phyloP scores from a whole-genome alignment of 1,139 yeast genomes.

The Groenewaldozyma sp. region DNA sequence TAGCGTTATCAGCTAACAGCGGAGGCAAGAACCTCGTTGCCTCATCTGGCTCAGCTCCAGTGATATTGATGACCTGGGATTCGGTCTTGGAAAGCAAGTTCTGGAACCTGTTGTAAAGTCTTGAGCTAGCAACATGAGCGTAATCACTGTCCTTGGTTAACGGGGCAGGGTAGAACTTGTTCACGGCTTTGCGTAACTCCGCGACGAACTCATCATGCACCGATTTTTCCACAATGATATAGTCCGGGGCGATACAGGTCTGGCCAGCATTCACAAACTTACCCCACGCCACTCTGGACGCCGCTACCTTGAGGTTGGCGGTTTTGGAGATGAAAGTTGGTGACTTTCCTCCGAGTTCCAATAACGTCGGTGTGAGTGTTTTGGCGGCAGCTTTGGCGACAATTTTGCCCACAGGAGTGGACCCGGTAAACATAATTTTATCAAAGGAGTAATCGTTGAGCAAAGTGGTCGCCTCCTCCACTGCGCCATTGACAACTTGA shows the following conservation, averaged over 20 bases:
- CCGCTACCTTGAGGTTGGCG: slow-evolving; percentile 39
- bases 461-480: slow-evolving; percentile 58
- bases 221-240: slow-evolving; percentile 54
- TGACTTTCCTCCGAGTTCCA: slow-evolving; percentile 89
- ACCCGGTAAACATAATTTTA: slow-evolving; percentile 83
- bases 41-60: slow-evolving; percentile 3
- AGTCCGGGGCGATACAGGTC: slow-evolving; percentile 86
- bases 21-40: slow-evolving; percentile 55
- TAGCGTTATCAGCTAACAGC: slow-evolving; percentile 54
- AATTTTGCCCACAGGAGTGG: slow-evolving; percentile 63
- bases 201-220: slow-evolving; percentile 46
- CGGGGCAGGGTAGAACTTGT: slow-evolving; percentile 38
- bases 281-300: slow-evolving; percentile 69
- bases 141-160: slow-evolving; percentile 30
- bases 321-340: slow-evolving; percentile 64
- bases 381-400: slow-evolving; percentile 79
- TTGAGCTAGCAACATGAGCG: slow-evolving; percentile 57
- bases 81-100: slow-evolving; percentile 41
- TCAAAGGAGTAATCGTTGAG: slow-evolving; percentile 57
- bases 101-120: slow-evolving; percentile 46
- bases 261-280: slow-evolving; percentile 80
- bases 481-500: slow-evolving; percentile 62
- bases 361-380: slow-evolving; percentile 65
- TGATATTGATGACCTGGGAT: slow-evolving; percentile 38
- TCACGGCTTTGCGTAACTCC: slow-evolving; percentile 37